phyloP scores from a whole-genome alignment of 495 filamentous ascomycete genomes.

The Penicillium arizonense region DNA sequence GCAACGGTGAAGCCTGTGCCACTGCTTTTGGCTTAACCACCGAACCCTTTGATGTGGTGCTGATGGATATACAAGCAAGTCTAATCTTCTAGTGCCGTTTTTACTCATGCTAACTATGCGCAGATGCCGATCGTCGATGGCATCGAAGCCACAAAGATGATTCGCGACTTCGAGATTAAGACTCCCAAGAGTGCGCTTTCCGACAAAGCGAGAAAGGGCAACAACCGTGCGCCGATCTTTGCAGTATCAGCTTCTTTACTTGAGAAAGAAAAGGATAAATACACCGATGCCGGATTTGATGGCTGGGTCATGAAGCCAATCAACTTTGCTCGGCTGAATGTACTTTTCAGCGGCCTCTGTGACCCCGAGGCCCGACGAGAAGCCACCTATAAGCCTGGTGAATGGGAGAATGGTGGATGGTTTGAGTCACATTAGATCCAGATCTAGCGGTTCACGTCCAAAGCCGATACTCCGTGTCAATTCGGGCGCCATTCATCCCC shows the following conservation, averaged over 20 bases:
- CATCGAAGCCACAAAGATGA: slow-evolving; percentile 76
- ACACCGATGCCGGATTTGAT: slow-evolving; percentile 83
- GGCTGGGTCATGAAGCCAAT: slow-evolving; percentile 87
- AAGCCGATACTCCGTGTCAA: neutral
- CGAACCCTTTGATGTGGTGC: slow-evolving; percentile 69
- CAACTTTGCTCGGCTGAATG: slow-evolving; percentile 62
- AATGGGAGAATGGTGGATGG: slow-evolving; percentile 74
- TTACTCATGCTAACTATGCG: neutral
- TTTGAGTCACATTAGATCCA: slow-evolving; percentile 33
- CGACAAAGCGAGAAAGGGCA: slow-evolving; percentile 53
- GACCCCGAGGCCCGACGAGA: slow-evolving; percentile 43
- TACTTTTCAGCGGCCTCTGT: slow-evolving; percentile 56
- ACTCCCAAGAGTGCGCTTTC: slow-evolving; percentile 42
- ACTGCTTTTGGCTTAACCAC: slow-evolving; percentile 60
- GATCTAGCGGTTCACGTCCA: neutral
- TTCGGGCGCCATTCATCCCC: neutral
- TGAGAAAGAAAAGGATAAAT: slow-evolving; percentile 65
- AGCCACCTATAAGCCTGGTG: slow-evolving; percentile 57
- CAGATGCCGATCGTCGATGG: slow-evolving; percentile 93
- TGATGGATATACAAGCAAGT: slow-evolving; percentile 94
- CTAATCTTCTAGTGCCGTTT: no score
- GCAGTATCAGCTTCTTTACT: slow-evolving; percentile 86
- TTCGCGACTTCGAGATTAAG: slow-evolving; percentile 64
- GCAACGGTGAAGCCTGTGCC: slow-evolving; percentile 88
- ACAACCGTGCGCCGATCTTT: slow-evolving; percentile 68